These are phyloP conservation scores for Claviceps sp. DNA, from an alignment of 2,329 filamentous ascomycete species.

Conservation along the genomic window DNA sequence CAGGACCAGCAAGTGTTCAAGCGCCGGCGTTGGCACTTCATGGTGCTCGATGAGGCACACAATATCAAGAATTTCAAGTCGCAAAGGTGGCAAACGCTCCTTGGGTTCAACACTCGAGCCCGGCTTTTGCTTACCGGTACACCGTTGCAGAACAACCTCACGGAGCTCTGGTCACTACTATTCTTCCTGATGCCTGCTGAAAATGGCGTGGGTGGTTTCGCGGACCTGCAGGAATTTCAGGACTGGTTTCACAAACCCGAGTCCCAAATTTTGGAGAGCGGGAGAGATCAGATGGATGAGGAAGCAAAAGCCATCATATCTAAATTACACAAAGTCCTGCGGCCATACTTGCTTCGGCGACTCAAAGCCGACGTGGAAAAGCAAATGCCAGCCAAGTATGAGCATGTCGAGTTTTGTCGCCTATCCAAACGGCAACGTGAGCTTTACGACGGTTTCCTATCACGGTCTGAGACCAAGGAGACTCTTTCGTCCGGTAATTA, in stretches of 20 bases:
- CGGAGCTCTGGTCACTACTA: conserved; percentile 89
- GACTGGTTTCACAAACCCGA: conserved; percentile 93
- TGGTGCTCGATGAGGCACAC: conserved; percentile 95
- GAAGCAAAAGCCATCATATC: conserved; percentile 84
- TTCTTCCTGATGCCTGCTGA: conserved; percentile 95
- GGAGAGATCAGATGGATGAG: conserved; percentile 84
- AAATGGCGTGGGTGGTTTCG: conserved; percentile 77
- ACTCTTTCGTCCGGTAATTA: conserved; percentile 90
- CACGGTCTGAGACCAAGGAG: conserved; percentile 74
- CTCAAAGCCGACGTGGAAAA: conserved; percentile 97
- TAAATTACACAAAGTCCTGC: conserved; percentile 85
- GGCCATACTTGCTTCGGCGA: conserved; percentile 80
- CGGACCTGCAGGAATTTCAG: conserved; percentile 88
- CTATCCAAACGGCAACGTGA: conserved; percentile 91
- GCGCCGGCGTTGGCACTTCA: conserved; percentile 87
- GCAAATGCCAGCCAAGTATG: conserved; percentile 96
- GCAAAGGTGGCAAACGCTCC: conserved; percentile 86
- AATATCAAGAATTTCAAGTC: conserved; percentile 99
- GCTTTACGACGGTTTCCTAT: conserved; percentile 92
- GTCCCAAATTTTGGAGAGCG: conserved; percentile 90
- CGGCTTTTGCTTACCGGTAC: conserved; percentile 85
- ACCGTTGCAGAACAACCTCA: conserved; percentile 90
- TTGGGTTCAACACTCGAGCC: conserved; percentile 84
- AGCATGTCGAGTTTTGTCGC: conserved; percentile 91
- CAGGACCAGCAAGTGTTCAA: conserved; percentile 93